Conservation (phyloP, 129 eudicot genomes). For the Saposhnikovia divaricata region DNA sequence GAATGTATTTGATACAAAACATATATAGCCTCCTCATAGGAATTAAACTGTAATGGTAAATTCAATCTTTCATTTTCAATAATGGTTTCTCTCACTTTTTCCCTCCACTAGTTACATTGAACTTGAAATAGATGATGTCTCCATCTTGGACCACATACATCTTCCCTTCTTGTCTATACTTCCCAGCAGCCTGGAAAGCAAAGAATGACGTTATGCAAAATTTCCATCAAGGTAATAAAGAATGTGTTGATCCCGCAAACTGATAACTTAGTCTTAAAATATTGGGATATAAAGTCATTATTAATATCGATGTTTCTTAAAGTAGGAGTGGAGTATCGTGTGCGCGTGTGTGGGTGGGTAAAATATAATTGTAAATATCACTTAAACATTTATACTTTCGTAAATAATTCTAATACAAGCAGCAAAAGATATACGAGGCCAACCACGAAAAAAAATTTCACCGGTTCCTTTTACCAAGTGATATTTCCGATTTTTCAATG, state of each 20-base stretch:
- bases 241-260: neutral
- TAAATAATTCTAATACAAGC: neutral
- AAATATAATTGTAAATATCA: too few relatives aligned
- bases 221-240: neutral
- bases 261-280: neutral
- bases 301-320: too few relatives aligned
- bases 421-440: neutral
- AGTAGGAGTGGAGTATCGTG: neutral
- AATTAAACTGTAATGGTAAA: neutral
- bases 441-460: neutral
- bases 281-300: neutral
- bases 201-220: neutral
- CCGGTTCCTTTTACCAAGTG: neutral
- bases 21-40: neutral
- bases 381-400: neutral
- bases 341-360: neutral
- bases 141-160: constrained; percentile 93
- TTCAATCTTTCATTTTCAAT: neutral
- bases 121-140: constrained; percentile 89
- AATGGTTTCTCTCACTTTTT: constrained; percentile 54
- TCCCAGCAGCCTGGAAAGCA: constrained; percentile 74
- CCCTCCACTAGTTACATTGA: constrained; percentile 92
- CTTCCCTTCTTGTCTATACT: constrained; percentile 95
- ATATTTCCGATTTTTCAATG: neutral
- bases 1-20: neutral